Evolutionary conservation across 2,329 filamentous ascomycete genomes (phyloP), one percentile per base, ranked within the genome.

Genomic region (Apiospora hydei): DNA sequence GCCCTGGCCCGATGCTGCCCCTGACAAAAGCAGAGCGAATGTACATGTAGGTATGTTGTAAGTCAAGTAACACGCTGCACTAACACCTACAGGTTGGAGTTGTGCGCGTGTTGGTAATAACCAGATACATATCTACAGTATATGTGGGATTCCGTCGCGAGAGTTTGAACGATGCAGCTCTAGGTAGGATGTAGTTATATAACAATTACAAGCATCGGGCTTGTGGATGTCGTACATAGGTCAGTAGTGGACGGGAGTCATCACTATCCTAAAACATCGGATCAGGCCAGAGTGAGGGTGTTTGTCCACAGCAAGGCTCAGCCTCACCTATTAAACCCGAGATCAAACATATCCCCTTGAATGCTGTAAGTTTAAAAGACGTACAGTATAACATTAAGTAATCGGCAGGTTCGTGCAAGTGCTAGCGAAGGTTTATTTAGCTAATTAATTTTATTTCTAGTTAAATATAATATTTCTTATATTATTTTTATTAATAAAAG

Each of bases 241-340:
- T 30, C 26, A 38, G 34, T 38, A 11, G 30, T 21, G 3, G 30
- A 61, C 30, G 14, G 10, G 53, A 57, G 16, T 18, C 53, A 57
- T 57, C 14, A 30, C 53, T 26, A 8, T 34, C 26, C 16, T 38
- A 21, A 51, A 64, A 41, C 34, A n/a, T 64, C 57, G 18, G 30
- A 41, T 61, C 30, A 26, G 53, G 18, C 53, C 53, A 30, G 30
- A 38, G 16, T 61, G 11, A 14, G 53, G 53, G 41, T 43, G 41
- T 8, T 43, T 41, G 30, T 64, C 41, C 18, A 41, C 21, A 41
- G 34, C 57, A n/a, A 41, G 10, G 21, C 57, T 64, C 57, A 64
- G 57, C 57, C 57, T 64, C 57, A 41, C 34, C 4, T 64, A 10
- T 64, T 34, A 38, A n/a, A 64, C 57, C 34, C 57, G n/a, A n/a